These are phyloP conservation scores for Suhomyces sp. DNA, from an alignment of 805 yeast genomes.

Conservation along the genomic window DNA sequence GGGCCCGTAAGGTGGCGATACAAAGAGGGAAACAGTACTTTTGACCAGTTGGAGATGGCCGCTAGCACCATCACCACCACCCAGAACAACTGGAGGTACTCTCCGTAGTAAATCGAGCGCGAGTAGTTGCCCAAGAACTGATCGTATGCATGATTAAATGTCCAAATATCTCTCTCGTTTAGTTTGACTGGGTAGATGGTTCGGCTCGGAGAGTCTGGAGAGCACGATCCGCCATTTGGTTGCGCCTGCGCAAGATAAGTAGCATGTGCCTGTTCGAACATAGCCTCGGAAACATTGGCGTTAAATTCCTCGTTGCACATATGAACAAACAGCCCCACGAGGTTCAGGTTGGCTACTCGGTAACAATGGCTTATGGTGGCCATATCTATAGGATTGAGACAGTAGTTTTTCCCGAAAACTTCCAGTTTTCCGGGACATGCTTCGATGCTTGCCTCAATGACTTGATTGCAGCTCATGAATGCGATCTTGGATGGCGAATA, in stretches of 20 bases:
- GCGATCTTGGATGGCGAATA: constrained; percentile 31
- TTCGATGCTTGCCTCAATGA: constrained; percentile 15
- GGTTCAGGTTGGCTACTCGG: constrained; percentile 19
- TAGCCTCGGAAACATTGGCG: constrained; percentile 17
- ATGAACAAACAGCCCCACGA: constrained; percentile 21
- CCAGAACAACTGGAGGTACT: constrained; percentile 32
- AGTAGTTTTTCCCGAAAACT: constrained; percentile 1
- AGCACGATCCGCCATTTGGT: background rate
- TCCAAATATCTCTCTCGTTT: constrained; percentile 15
- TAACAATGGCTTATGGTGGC: constrained; percentile 39
- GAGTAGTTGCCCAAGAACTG: constrained; percentile 42
- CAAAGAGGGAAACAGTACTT: constrained; percentile 32
- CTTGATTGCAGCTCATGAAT: constrained; percentile 27
- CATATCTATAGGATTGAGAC: constrained; percentile 12
- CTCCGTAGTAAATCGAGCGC: constrained; percentile 36
- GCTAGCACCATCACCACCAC: constrained; percentile 21
- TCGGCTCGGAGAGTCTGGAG: background rate
- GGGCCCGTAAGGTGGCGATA: constrained; percentile 26
- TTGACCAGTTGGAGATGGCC: constrained; percentile 33
- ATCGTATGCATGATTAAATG: constrained; percentile 27
- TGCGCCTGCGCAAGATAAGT: constrained; percentile 6
- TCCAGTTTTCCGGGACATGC: constrained; percentile 17
- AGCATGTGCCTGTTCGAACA: constrained; percentile 19
- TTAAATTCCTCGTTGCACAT: constrained; percentile 23
- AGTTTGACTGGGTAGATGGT: constrained; percentile 22